Base-by-base conservation (phyloP, 2,329 filamentous ascomycete species). In the Dendrostoma leiphaemia region DNA sequence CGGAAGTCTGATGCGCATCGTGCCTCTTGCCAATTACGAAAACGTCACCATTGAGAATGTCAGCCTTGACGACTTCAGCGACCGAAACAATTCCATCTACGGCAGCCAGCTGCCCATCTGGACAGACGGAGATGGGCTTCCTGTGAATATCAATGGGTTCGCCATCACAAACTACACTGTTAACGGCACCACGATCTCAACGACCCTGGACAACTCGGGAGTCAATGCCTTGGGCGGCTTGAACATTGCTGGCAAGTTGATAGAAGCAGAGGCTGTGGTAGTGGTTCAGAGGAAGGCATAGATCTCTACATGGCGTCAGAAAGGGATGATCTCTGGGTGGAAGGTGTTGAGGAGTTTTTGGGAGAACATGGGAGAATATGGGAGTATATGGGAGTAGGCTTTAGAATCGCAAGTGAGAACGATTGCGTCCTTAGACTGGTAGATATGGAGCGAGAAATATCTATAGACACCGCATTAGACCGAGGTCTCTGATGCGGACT, bases 11-110 rank as follows among this genome's bases (percentile, higher is more conserved):
- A 47, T 59, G 51, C 50, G 59, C 5, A 57, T 60, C 3, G 52
- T 58, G 21, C 53, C 59, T 19, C 52, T 60, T 21, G 48, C 59
- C 9, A 57, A 59, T 37, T 60, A 57, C 28, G 24, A 53, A 3
- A 57, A 60, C 34, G 19, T 60, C 28, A 53, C 49, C 19, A 48
- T 60, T 21, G 59, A 60, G 51, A 60, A 49, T 41, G 51, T 60
- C 10, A 59, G 57, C 29, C 37, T 60, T 17, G 59, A 54, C 17
- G 13, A 26, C n/a, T 55, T 59, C 13, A 57, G 57, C 31, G 35
- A 47, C 5, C 31, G 48, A 17, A 57, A 31, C 29, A 60, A 52
- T 15, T 48, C 45, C 6, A 60, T 60, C 12, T 59, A 54, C 37
- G 44, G 50, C 19, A 60, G 59, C 23, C 53, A 60, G 31, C 26